phyloP scores from a whole-genome alignment of 331 rosid species.

The Prunus yedoensis region DNA sequence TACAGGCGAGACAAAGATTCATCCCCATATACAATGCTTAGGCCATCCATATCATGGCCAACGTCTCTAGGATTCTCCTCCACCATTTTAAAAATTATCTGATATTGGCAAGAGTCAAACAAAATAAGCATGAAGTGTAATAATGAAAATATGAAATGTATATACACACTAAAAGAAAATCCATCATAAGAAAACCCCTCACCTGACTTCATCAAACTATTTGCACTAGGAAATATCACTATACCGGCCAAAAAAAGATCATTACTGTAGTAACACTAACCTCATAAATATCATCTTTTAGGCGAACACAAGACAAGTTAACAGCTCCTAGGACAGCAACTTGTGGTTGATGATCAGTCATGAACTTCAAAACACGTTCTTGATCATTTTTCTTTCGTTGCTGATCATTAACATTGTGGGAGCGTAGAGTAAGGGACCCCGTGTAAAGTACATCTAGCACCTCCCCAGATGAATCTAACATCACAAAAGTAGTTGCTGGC shows the following conservation, averaged over 20 bases:
- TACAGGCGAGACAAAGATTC: conserved; percentile 90
- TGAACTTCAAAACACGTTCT: conserved; percentile 92
- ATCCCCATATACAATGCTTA: conserved; percentile 94
- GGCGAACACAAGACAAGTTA: conserved; percentile 82
- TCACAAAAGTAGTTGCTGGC: conserved; percentile 92
- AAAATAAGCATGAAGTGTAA: conserved; percentile 7
- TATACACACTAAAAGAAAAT: background rate
- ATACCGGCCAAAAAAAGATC: background rate
- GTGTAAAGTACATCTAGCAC: conserved; percentile 89
- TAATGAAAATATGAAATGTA: conserved; percentile 8
- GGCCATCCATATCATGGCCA: conserved; percentile 97
- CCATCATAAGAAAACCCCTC: background rate
- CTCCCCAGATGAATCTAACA: conserved; percentile 97
- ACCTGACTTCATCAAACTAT: background rate
- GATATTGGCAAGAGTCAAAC: conserved; percentile 28
- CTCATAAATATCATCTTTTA: conserved; percentile 96
- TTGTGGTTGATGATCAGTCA: conserved; percentile 99
- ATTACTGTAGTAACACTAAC: conserved; percentile 40
- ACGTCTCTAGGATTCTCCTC: conserved; percentile 99
- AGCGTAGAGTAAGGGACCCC: conserved; percentile 80
- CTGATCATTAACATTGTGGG: conserved; percentile 79
- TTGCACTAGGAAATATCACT: background rate
- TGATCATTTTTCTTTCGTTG: conserved; percentile 92
- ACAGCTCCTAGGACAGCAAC: conserved; percentile 95
- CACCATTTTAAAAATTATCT: conserved; percentile 97